Percentiles rank a stretch among this genome's conserved stretches.
These are phyloP conservation scores for Yamadazyma paraphyllophila DNA, from an alignment of 805 yeast species.

Conservation along the genomic window DNA sequence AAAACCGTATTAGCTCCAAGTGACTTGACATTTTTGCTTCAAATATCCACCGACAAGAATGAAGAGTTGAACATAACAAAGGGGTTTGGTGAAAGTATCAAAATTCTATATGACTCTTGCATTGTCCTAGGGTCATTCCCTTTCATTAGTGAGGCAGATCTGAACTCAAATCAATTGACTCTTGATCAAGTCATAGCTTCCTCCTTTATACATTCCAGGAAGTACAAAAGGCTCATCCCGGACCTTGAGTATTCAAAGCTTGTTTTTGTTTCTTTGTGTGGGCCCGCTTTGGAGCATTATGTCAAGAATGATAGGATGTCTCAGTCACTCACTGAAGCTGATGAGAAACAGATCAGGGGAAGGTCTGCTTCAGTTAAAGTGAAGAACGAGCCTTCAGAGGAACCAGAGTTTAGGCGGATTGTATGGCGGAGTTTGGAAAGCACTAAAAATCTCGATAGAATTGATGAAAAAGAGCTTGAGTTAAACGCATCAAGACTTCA, in stretches of 20 bases:
- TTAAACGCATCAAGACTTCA: constrained; percentile 43
- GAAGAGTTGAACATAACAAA: constrained; percentile 5
- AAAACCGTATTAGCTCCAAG: constrained; percentile 15
- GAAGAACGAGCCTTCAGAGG: constrained; percentile 24
- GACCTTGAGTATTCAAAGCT: constrained; percentile 43
- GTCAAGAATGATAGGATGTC: neutral
- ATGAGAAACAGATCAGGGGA: constrained; percentile 1
- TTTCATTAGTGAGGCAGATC: constrained; percentile 31
- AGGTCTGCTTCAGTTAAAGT: neutral
- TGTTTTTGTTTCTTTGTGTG: constrained; percentile 45
- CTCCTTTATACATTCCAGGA: constrained; percentile 39
- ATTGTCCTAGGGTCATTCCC: constrained; percentile 51
- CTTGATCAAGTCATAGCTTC: constrained; percentile 28
- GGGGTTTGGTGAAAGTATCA: constrained; percentile 8
- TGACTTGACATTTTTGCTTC: constrained; percentile 24
- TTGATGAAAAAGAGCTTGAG: constrained; percentile 34
- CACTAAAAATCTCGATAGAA: constrained; percentile 38
- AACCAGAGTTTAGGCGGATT: constrained; percentile 2
- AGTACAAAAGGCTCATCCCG: constrained; percentile 31
- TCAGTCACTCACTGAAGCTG: neutral
- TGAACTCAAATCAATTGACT: constrained; percentile 22
- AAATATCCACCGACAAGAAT: constrained; percentile 14
- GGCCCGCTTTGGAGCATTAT: neutral
- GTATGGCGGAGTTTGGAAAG: constrained; percentile 9
- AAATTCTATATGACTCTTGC: constrained; percentile 40